Evolutionary conservation across 352 stramenopile genomes (phyloP).

Genomic region (Phytophthora parvispora): DNA sequence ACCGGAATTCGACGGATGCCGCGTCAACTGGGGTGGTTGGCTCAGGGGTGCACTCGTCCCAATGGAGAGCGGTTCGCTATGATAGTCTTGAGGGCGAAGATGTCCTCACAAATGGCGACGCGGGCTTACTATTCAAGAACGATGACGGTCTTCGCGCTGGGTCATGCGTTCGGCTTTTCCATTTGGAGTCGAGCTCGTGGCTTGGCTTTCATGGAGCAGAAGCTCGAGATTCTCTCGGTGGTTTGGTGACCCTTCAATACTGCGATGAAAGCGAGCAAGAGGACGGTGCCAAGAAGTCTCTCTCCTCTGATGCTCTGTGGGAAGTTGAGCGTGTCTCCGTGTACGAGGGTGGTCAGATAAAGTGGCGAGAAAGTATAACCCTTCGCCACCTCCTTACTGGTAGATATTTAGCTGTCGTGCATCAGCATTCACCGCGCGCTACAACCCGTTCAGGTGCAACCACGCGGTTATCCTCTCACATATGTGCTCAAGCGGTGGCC

Average conservation of each 20-base stretch:
- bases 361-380: constrained; percentile 59
- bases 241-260: constrained; percentile 53
- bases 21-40: constrained; percentile 51
- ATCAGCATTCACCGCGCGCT: constrained; percentile 28
- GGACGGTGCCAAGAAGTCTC: constrained; percentile 27
- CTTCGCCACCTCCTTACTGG: constrained; percentile 69
- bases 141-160: constrained; percentile 55
- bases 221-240: neutral
- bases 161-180: constrained; percentile 66
- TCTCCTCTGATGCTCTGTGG: constrained; percentile 71
- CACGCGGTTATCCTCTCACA: constrained; percentile 19
- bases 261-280: constrained; percentile 56
- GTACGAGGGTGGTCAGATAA: constrained; percentile 66
- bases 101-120: constrained; percentile 5
- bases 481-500: constrained; percentile 46
- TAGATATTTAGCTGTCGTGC: constrained; percentile 63
- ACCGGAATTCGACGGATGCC: constrained; percentile 46
- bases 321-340: constrained; percentile 60
- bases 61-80: constrained; percentile 69
- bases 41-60: constrained; percentile 65
- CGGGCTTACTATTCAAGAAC: neutral
- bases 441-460: constrained; percentile 15
- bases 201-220: constrained; percentile 44
- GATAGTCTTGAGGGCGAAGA: constrained; percentile 43
- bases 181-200: constrained; percentile 77